Percentiles rank a stretch among this genome's conserved stretches.
Conservation (phyloP, 805 yeast genomes). For the Cyberlindnera maclurae region DNA sequence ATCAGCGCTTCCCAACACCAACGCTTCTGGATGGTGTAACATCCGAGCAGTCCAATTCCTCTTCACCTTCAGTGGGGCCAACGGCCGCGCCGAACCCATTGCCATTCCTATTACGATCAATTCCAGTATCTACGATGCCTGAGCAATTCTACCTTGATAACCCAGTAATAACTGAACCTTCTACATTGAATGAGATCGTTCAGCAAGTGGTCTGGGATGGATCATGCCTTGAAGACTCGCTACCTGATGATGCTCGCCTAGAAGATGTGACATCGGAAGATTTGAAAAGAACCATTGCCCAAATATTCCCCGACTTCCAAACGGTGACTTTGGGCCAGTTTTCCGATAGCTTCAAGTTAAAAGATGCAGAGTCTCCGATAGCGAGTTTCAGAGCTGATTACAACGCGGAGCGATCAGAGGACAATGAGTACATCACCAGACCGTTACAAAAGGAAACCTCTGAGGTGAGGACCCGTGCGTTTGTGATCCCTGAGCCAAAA, state of each 20-base stretch:
- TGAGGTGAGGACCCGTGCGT: constrained; percentile 16
- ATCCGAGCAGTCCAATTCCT: constrained; percentile 2
- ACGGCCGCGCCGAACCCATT: constrained; percentile 52
- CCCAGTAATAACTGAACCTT: constrained; percentile 23
- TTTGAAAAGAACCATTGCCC: constrained; percentile 22
- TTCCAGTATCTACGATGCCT: constrained; percentile 60
- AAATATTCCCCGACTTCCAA: constrained; percentile 23
- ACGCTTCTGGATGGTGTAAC: neutral
- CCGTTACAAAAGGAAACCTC: constrained; percentile 1
- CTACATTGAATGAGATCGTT: constrained; percentile 27
- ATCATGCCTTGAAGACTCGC: constrained; percentile 9
- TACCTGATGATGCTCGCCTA: constrained; percentile 3
- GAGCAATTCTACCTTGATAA: constrained; percentile 36
- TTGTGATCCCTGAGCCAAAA: constrained; percentile 29
- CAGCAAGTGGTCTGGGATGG: constrained; percentile 23
- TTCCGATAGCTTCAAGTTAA: constrained; percentile 8
- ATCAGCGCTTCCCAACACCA: constrained; percentile 9
- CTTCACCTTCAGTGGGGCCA: constrained; percentile 21
- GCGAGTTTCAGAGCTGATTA: constrained; percentile 11
- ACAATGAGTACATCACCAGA: constrained; percentile 3
- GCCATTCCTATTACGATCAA: constrained; percentile 59
- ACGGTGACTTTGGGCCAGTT: constrained; percentile 15
- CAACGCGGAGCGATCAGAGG: neutral
- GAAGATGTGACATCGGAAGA: constrained; percentile 12
- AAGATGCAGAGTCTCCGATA: constrained; percentile 15